Evolutionary conservation across 192 early-diverging fungal species (phyloP).

Genomic region (Dissophora globulifera): DNA sequence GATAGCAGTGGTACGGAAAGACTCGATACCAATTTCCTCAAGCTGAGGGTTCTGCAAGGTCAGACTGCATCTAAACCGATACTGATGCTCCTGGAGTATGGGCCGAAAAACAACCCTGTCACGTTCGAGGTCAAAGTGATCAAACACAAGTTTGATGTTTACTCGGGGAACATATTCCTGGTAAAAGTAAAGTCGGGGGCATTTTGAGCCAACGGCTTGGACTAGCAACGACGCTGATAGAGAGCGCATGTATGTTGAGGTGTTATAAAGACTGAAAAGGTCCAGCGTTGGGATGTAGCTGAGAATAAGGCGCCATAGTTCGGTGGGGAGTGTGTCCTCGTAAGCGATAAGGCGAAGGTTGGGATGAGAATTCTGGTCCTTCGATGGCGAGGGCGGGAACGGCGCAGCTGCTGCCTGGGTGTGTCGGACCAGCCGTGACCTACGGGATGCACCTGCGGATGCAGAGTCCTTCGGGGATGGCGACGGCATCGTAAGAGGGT

Average conservation of each 20-base stretch:
- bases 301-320: constrained; percentile 28
- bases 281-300: constrained; percentile 13
- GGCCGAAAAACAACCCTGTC: constrained; percentile 41
- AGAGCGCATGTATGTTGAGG: constrained; percentile 29
- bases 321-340: constrained; percentile 31
- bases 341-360: background rate
- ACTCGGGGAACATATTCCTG: constrained; percentile 47
- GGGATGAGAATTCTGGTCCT: background rate
- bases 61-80: constrained; percentile 31
- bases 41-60: constrained; percentile 41
- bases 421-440: too few species aligned
- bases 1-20: background rate
- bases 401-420: too few species aligned
- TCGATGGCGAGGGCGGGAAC: background rate
- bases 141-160: constrained; percentile 38
- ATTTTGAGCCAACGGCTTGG: constrained; percentile 26
- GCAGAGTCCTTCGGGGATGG: too few species aligned
- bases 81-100: constrained; percentile 9
- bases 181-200: constrained; percentile 34
- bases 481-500: too few species aligned
- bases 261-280: constrained; percentile 44
- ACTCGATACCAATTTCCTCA: constrained; percentile 26
- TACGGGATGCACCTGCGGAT: too few species aligned
- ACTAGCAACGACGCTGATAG: constrained; percentile 19
- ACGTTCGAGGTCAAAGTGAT: constrained; percentile 34